Base-by-base conservation (phyloP, 1,284 basidiomycete species). In the Thecaphora frezii region DNA sequence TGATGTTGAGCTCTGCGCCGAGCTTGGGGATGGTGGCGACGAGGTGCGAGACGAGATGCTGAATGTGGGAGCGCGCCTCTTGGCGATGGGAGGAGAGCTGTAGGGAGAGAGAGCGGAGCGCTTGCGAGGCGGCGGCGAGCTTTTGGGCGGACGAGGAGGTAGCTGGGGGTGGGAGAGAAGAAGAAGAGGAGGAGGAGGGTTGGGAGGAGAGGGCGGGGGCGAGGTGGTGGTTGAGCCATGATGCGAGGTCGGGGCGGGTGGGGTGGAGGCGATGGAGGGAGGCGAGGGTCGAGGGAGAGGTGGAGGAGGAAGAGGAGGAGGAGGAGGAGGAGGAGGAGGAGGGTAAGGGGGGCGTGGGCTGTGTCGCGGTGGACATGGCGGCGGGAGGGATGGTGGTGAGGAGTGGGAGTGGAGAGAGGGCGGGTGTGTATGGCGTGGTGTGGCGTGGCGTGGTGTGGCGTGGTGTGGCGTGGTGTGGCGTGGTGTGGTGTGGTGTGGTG, bases 21-120 rank as follows among this genome's bases (percentile, higher is more conserved):
- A 67, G 48, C 25, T 53, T 63, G 24, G 65, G 60, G 22, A 64
- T 55, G 37, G 54, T 58, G 0, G 51, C 44, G 19, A 60, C 51
- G 46, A 67, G 54, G 46, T 49, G 56, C 21, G 40, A 28, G 54
- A 64, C 48, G 57, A 54, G 48, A 21, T 52, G 54, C 21, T 67
- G 56, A 5, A 63, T 48, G 26, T 64, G 49, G n/a, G 44, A 47
- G 41, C 56, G 51, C 5, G 54, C 53, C 14, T 45, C 43, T 44
- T 63, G 54, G 28, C 60, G 53, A 10, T 54, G 54, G 1, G 65
- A 54, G 12, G 57, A 48, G 37, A 67, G 33, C 3, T 54, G 44
- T 3, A 59, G 48, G 0, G 65, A 67, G 14, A 67, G 44, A 14
- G 56, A 42, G 16, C 65, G 56, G 10, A 67, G 44, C 5, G 51